Evolutionary conservation across 768 basidiomycete genomes (phyloP).

Genomic region (Cystofilobasidium bisporidii): DNA sequence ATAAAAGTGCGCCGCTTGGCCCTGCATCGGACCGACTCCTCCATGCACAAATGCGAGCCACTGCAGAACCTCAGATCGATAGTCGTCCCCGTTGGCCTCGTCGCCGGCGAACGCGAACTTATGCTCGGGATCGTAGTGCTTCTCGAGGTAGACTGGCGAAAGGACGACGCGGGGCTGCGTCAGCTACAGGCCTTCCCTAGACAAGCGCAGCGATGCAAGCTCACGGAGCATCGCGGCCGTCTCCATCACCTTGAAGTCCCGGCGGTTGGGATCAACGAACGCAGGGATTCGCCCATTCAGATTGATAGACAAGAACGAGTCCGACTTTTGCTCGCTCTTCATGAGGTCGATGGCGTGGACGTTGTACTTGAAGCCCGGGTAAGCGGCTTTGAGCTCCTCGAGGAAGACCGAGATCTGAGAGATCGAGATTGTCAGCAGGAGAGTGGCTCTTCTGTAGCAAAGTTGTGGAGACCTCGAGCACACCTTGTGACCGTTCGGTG

Average conservation of each 20-base stretch:
- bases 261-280: constrained; percentile 53
- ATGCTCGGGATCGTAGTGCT: constrained; percentile 59
- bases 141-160: background rate
- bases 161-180: background rate
- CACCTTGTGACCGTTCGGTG: constrained; percentile 15
- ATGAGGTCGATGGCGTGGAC: constrained; percentile 48
- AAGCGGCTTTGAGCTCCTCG: constrained; percentile 55
- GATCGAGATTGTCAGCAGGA: too few relatives aligned
- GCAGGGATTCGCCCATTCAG: constrained; percentile 55
- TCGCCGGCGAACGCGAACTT: constrained; percentile 45
- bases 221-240: constrained; percentile 59
- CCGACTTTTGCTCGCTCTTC: constrained; percentile 67
- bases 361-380: constrained; percentile 41
- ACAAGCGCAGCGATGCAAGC: constrained; percentile 45
- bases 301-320: constrained; percentile 56
- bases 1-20: constrained; percentile 49
- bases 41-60: constrained; percentile 27
- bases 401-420: constrained; percentile 23
- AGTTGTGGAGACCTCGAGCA: too few relatives aligned
- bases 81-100: constrained; percentile 14
- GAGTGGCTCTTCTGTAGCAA: too few relatives aligned
- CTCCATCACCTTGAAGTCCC: constrained; percentile 54
- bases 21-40: constrained; percentile 64
- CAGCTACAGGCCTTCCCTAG: constrained; percentile 50
- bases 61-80: constrained; percentile 14